phyloP scores from a whole-genome alignment of 306 rosid genomes.

The Ormosia semicastrata region DNA sequence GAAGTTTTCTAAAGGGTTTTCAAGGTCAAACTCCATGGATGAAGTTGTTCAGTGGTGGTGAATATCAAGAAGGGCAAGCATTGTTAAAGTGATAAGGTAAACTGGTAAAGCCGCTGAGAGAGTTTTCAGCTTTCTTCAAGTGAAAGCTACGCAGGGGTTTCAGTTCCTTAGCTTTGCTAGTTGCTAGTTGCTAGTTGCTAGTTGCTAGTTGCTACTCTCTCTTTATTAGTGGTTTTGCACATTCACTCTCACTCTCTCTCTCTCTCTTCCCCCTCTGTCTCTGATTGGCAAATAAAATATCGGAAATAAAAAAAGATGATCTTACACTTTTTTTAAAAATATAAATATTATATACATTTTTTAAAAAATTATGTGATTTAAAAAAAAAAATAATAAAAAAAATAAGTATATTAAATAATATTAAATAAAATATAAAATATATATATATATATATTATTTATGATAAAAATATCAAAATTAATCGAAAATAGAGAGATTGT shows the following conservation, averaged over 20 bases:
- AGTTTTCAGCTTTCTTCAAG: slow-evolving; percentile 35
- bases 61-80: slow-evolving; percentile 29
- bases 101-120: slow-evolving; percentile 33
- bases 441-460: too few relatives aligned
- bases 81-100: slow-evolving; percentile 27
- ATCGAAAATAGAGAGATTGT: too few relatives aligned
- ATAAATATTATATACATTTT: too few relatives aligned
- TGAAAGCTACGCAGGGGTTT: slow-evolving; percentile 31
- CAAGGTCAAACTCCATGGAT: slow-evolving; percentile 87
- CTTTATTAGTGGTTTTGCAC: slow-evolving; percentile 30
- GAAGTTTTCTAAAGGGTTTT: slow-evolving; percentile 71
- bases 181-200: slow-evolving; percentile 14
- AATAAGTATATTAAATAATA: too few relatives aligned
- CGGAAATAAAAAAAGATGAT: too few relatives aligned
- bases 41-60: slow-evolving; percentile 9
- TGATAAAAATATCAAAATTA: too few relatives aligned
- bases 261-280: background rate
- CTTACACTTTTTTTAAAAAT: too few relatives aligned
- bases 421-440: too few relatives aligned
- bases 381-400: too few relatives aligned
- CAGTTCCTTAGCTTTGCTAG: slow-evolving; percentile 36
- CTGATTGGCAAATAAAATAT: slow-evolving; percentile 48
- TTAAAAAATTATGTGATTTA: too few relatives aligned
- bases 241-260: slow-evolving; percentile 2
- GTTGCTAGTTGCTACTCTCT: slow-evolving; percentile 28